These are phyloP conservation scores for Saprolegnia diclina DNA, from an alignment of 352 stramenopile species.

Conservation along the genomic window DNA sequence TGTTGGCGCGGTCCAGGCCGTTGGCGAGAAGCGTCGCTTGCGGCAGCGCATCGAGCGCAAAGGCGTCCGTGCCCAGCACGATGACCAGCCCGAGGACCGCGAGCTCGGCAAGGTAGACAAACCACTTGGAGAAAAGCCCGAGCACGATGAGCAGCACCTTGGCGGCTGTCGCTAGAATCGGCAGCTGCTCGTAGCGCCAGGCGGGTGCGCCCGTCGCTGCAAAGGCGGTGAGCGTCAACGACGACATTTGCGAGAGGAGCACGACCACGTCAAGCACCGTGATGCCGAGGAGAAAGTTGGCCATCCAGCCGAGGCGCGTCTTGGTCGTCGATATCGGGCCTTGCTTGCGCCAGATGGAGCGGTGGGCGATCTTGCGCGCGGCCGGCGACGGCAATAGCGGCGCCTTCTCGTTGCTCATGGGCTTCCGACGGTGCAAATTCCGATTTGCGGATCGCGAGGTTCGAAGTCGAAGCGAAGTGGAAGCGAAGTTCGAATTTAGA, in stretches of 20 bases:
- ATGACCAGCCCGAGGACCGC: conserved; percentile 51
- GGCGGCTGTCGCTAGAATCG: conserved; percentile 49
- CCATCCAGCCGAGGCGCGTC: conserved; percentile 16
- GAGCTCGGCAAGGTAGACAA: conserved; percentile 37
- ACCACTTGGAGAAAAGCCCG: conserved; percentile 39
- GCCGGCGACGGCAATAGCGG: conserved; percentile 8
- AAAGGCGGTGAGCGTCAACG: conserved; percentile 1
- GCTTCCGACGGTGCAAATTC: neutral
- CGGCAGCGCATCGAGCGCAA: conserved; percentile 61
- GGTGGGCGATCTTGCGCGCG: neutral
- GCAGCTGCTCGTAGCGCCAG: conserved; percentile 74
- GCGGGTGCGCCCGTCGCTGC: neutral
- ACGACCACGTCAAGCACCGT: neutral
- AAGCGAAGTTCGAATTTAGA: neutral
- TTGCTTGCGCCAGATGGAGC: conserved; percentile 5
- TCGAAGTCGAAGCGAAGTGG: neutral
- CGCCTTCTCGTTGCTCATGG: conserved; percentile 1
- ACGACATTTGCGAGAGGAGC: conserved; percentile 15
- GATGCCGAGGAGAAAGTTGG: conserved; percentile 12
- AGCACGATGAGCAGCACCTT: conserved; percentile 62
- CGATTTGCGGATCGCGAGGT: neutral
- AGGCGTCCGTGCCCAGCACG: conserved; percentile 65
- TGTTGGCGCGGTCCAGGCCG: conserved; percentile 56
- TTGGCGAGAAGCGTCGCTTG: conserved; percentile 47
- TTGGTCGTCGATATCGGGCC: conserved; percentile 4